These are phyloP conservation scores for Mollisia scopiformis DNA, from an alignment of 2,329 filamentous ascomycete species.

Conservation along the genomic window DNA sequence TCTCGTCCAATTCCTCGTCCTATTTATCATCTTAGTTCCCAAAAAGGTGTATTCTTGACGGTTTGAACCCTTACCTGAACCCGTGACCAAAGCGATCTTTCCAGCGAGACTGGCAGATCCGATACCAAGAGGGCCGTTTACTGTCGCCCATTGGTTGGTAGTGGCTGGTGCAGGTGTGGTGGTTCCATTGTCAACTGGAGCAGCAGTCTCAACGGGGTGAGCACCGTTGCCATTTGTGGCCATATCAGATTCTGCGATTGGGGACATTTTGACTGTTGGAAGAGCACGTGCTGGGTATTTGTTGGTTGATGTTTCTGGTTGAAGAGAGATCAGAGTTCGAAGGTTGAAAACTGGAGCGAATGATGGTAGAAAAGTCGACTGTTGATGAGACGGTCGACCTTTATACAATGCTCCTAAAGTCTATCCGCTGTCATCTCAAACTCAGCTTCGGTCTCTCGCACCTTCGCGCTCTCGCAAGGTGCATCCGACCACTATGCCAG, in stretches of 20 bases:
- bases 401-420: neutral
- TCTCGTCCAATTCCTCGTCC: constrained; percentile 68
- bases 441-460: constrained; percentile 7
- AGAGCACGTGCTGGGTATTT: neutral
- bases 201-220: neutral
- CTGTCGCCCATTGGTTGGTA: constrained; percentile 2
- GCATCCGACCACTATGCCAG: neutral
- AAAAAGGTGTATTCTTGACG: neutral
- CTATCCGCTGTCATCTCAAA: neutral
- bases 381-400: neutral
- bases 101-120: constrained; percentile 30
- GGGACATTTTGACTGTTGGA: neutral
- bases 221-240: neutral
- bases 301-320: neutral
- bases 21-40: constrained; percentile 28
- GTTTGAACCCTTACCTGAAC: constrained; percentile 28
- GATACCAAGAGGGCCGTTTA: constrained; percentile 28
- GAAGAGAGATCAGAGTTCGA: neutral
- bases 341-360: neutral
- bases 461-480: constrained; percentile 3
- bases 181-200: neutral
- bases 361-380: neutral
- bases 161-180: neutral
- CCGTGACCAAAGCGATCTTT: constrained; percentile 40
- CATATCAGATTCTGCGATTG: neutral